These are phyloP conservation scores for Penicillium flavigenum DNA, from an alignment of 495 filamentous ascomycete genomes.

Conservation along the genomic window DNA sequence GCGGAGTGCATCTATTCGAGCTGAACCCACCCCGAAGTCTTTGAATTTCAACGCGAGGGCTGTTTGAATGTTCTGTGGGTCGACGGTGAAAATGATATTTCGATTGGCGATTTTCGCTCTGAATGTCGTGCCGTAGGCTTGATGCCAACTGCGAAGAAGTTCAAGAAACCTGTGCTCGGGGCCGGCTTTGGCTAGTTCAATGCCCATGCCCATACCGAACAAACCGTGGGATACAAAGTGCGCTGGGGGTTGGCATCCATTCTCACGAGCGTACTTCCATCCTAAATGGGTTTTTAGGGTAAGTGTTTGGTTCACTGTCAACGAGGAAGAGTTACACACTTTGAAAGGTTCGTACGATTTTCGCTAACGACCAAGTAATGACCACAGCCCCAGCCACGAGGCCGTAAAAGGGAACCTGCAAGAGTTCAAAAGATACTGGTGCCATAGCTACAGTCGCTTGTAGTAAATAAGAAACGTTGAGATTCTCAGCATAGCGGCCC, in stretches of 20 bases:
- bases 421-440: neutral
- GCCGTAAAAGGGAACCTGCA: neutral
- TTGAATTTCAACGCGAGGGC: slow-evolving; percentile 59
- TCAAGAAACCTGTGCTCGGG: slow-evolving; percentile 9
- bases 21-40: slow-evolving; percentile 58
- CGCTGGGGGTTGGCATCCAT: slow-evolving; percentile 10
- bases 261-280: slow-evolving; percentile 14
- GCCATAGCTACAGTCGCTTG: neutral
- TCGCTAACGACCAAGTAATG: neutral
- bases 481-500: neutral
- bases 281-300: neutral
- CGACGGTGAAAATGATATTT: slow-evolving; percentile 49
- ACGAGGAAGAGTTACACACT: neutral
- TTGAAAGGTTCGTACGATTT: neutral
- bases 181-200: slow-evolving; percentile 5
- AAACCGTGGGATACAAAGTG: slow-evolving; percentile 8
- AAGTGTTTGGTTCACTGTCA: neutral
- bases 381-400: neutral
- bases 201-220: slow-evolving; percentile 9
- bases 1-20: slow-evolving; percentile 46
- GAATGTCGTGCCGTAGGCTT: slow-evolving; percentile 15
- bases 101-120: slow-evolving; percentile 19
- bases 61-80: slow-evolving; percentile 63
- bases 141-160: slow-evolving; percentile 14
- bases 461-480: neutral